These are phyloP conservation scores for Penicillium coffeae DNA, from an alignment of 495 filamentous ascomycete genomes.

Conservation along the genomic window DNA sequence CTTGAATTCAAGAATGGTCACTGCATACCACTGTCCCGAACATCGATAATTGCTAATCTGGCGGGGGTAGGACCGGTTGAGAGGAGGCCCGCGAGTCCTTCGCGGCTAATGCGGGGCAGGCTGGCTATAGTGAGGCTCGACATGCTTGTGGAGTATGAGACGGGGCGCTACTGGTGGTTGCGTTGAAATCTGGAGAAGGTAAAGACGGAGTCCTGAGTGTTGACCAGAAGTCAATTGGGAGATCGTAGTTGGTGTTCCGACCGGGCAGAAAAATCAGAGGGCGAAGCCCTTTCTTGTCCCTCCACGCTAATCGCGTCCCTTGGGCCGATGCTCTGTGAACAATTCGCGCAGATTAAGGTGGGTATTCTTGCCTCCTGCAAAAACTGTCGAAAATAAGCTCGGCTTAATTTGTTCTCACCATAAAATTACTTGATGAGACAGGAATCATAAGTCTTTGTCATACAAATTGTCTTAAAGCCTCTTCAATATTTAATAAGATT, in stretches of 20 bases:
- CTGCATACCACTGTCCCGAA: slow-evolving; percentile 70
- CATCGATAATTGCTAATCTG: slow-evolving; percentile 76
- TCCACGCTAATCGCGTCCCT: background rate
- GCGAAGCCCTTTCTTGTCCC: no score
- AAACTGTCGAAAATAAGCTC: no score
- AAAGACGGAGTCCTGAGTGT: background rate
- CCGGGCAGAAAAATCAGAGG: background rate
- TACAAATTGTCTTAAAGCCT: no score
- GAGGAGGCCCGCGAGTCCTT: slow-evolving; percentile 54
- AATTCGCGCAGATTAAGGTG: no score
- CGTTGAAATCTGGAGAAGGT: background rate
- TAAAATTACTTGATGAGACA: no score
- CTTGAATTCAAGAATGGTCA: background rate
- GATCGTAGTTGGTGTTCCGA: background rate
- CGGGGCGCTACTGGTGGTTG: background rate
- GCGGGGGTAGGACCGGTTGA: slow-evolving; percentile 28
- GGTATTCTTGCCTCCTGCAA: no score
- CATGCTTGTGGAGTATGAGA: slow-evolving; percentile 36
- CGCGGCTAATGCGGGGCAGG: slow-evolving; percentile 61
- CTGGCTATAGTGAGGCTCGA: slow-evolving; percentile 53
- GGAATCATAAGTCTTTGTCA: no score
- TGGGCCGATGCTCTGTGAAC: no score
- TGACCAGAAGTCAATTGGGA: background rate
- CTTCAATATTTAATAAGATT: no score
- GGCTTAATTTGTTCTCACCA: no score